Base-by-base conservation (phyloP, 192 early-diverging fungal genomes). In the Linnemannia zychae region DNA sequence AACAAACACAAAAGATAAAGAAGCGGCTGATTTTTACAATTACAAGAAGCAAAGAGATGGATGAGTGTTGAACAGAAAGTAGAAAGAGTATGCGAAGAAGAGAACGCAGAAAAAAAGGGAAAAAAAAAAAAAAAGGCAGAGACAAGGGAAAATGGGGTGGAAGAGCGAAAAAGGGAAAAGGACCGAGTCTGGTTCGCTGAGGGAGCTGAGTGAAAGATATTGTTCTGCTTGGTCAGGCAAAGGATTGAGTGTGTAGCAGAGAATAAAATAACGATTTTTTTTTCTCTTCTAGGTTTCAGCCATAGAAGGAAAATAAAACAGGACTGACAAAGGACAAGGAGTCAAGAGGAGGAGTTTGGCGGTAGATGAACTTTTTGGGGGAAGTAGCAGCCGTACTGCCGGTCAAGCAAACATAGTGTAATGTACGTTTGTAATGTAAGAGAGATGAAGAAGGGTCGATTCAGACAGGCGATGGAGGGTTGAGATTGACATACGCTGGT, bases 221-320 rank as follows among this genome's bases (percentile, higher is more conserved):
- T 24, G 16, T 67, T n/a, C n/a, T n/a, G n/a, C n/a, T 22, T 44
- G 71, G 40, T 22, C 4, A 31, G 24, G 46, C 2, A n/a, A 13
- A 22, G 22, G 28, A 22, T 7, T 34, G 33, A 57, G 17, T 28
- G 50, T 18, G 33, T 52, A 13, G 69, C n/a, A 15, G 40, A 48
- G 38, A 48, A 71, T 20, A 71, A 48, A 5, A 48, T 24, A n/a
- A 28, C 44, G 20, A 28, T 28, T 38, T 46, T 76, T 75, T 47
- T 67, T 76, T 76, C 67, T 76, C 46, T 76, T 76, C 67, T 76
- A 49, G 63, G 75, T 76, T 76, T 76, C 75, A 76, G 65, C 33
- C 20, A 47, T 13, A 33, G 13, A 52, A 24, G 60, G 38, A n/a
- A 36, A 66, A 38, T 18, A 36, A 68, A 40, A 68, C 7, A 68